Percentiles rank a stretch among this genome's conserved stretches.
phyloP scores from a whole-genome alignment of 2,329 filamentous ascomycete species.

The Trichoderma hamatum region DNA sequence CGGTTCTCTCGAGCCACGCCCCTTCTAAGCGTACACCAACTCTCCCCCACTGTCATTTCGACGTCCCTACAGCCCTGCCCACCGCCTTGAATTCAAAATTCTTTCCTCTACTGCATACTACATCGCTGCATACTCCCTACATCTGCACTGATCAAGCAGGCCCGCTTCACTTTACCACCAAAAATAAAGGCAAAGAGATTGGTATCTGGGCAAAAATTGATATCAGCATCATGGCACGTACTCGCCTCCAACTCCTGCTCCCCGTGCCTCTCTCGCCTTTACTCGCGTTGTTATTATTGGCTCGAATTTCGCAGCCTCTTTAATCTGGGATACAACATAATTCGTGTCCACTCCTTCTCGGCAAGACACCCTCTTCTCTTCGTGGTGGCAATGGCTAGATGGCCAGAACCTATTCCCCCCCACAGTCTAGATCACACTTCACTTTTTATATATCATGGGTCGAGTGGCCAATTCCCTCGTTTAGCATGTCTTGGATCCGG shows the following conservation, averaged over 20 bases:
- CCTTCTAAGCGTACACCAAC: not conserved
- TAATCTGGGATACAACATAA: not conserved
- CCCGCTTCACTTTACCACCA: too few relatives aligned
- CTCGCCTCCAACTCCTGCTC: not conserved
- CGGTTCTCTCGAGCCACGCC: not conserved
- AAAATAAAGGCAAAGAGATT: too few relatives aligned
- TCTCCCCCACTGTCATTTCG: not conserved
- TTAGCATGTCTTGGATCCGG: not conserved
- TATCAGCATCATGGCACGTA: not conserved
- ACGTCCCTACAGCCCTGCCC: not conserved
- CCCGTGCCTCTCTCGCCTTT: not conserved
- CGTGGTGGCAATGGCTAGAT: conserved; percentile 3
- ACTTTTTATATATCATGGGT: not conserved
- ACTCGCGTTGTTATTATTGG: not conserved
- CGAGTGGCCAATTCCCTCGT: conserved; percentile 9
- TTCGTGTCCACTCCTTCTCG: not conserved
- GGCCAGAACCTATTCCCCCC: not conserved
- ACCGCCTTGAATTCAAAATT: not conserved
- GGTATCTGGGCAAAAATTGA: too few relatives aligned
- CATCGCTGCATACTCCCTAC: not conserved
- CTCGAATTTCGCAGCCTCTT: not conserved
- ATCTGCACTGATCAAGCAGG: not conserved
- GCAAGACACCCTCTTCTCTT: not conserved
- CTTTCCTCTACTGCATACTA: not conserved
- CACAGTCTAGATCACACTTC: not conserved